These are phyloP conservation scores for Yarrowia osloensis DNA, from an alignment of 805 yeast species.

Conservation along the genomic window DNA sequence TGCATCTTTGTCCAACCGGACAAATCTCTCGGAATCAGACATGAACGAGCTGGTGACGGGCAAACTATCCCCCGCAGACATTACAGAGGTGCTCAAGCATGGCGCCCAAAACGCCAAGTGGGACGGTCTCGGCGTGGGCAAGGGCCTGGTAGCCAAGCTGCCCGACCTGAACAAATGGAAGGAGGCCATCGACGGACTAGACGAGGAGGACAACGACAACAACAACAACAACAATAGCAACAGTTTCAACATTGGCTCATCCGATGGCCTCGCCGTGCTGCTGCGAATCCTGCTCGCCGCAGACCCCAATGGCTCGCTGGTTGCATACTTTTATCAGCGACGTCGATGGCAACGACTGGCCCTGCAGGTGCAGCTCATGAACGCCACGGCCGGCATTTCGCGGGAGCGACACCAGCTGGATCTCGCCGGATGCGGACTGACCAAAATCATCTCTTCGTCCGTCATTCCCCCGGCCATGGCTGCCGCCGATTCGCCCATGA, in stretches of 20 bases:
- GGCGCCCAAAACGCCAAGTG: constrained; percentile 2
- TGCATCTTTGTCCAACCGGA: constrained; percentile 27
- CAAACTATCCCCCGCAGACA: constrained; percentile 11
- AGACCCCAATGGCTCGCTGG: constrained; percentile 28
- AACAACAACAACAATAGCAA: constrained; percentile 3
- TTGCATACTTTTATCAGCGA: constrained; percentile 28
- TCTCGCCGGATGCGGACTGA: constrained; percentile 12
- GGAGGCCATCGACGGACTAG: constrained; percentile 24
- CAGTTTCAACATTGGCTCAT: neutral
- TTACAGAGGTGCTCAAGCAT: constrained; percentile 17
- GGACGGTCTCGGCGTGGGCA: constrained; percentile 22
- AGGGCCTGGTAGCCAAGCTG: constrained; percentile 9
- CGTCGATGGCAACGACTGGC: constrained; percentile 28
- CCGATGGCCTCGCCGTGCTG: constrained; percentile 28
- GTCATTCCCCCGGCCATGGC: constrained; percentile 18
- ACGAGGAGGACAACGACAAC: constrained; percentile 26
- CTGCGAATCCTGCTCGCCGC: constrained; percentile 28
- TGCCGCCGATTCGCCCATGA: constrained; percentile 31
- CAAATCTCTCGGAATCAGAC: constrained; percentile 21
- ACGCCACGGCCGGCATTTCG: constrained; percentile 22
- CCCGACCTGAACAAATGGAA: constrained; percentile 20
- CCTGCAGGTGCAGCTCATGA: constrained; percentile 23
- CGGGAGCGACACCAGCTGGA: constrained; percentile 30
- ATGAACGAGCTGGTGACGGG: constrained; percentile 10
- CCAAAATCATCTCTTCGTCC: constrained; percentile 26